Base-by-base conservation (phyloP, 306 rosid genomes). In the Trifolium pratense region DNA sequence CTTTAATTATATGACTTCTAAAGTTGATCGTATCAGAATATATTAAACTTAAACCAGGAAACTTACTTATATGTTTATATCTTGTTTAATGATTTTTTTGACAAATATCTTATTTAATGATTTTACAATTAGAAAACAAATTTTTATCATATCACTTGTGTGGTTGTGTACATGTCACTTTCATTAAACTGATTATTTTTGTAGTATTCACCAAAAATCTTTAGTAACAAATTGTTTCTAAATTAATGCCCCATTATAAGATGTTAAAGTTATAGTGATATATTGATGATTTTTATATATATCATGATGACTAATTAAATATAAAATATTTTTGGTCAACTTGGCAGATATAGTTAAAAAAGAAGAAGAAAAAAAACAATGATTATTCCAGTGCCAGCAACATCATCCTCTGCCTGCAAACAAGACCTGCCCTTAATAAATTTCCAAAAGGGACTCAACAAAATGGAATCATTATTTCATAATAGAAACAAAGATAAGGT, bases 401-500 rank as follows among this genome's bases (percentile, higher is more conserved):
- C 18, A 6, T 63, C 80, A 5, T 13, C 77, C 18, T 70, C 78
- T n/a, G 73, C 67, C 69, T 86, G 90, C 90, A 86, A 86, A 42
- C 87, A 84, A 76, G 89, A 59, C 42, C 16, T 74, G 46, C 84
- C 90, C 34, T 58, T 86, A 7, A 80, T 81, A 53, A 76, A 48
- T 49, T 83, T 86, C 82, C 90, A 89, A 59, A 71, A 78, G 15
- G 83, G 78, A 0, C 59, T 83, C 6, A 61, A 40, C 56, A 62
- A 52, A 46, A 78, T 85, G 78, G 83, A 83, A 14, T 73, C 86
- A 0, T 66, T 87, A 37, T 89, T 89, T 60, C 76, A 59, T 57
- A 86, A 69, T n/a, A 52, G 61, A 3, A 77, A 43, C 5, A 75
- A 84, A 70, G 89, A 85, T 3, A 92, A 89, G 81, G 91, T 85